Evolutionary conservation across 495 filamentous ascomycete genomes (phyloP), one percentile per base, ranked within the genome.

Genomic region (Talaromyces adpressus): DNA sequence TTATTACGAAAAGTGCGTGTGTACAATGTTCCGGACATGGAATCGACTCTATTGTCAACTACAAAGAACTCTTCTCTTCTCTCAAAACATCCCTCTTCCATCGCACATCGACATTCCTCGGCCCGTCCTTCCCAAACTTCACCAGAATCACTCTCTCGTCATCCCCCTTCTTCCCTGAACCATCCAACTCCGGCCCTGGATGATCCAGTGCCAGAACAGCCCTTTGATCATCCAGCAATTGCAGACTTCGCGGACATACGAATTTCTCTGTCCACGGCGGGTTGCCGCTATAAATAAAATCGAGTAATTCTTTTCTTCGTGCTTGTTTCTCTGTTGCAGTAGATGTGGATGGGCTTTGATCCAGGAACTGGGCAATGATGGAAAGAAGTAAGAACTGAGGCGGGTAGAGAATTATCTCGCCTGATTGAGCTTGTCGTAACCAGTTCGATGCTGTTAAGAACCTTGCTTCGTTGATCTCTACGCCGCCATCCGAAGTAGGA

Each of bases 351-450:
- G 83, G 67, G 45, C 73, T 66, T 41, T 79, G 70, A 61, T 76
- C 76, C 36, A 92, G 71, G 64, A 89, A 91, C 11, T 79, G 75
- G 2, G 88, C 76, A 5, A 95, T 75, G 0, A 90, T 69, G 22
- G 83, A 77, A 11, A 96, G 75, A 0, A 98, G 83, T 66, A 92
- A 89, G 71, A 87, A 90, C 67, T 98, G 94, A 2, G 94, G 94
- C 29, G 94, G 94, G 68, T 91, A 96, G 1, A 98, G 79, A 60
- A 95, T 88, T 52, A 97, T 87, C 45, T 91, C 84, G 8, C 84
- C 87, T 0, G 66, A 70, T 4, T 73, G 72, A 9, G 88, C 85
- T 63, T 84, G 77, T 1, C 73, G 73, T 25, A 96, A 74, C 91
- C 93, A 97, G 41, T 80, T 79, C 7, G 75, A 67, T 0, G 89